phyloP scores from a whole-genome alignment of 768 basidiomycete genomes.

The Russula compacta region DNA sequence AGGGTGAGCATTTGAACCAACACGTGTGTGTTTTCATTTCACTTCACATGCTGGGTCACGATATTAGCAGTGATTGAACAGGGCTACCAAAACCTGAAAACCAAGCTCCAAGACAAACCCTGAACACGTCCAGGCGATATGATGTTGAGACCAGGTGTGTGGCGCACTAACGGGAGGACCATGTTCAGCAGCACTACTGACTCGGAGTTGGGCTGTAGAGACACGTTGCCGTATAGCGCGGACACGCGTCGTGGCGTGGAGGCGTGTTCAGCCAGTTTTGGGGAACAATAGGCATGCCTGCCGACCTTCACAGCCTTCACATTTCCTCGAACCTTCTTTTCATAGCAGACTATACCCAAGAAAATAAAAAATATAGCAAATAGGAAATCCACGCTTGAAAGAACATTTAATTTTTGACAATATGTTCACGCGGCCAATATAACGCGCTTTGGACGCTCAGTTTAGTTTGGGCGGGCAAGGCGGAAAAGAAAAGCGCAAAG shows the following conservation, averaged over 20 bases:
- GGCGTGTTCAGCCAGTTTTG: conserved; percentile 1
- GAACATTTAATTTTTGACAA: too few relatives aligned
- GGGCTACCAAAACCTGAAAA: too few relatives aligned
- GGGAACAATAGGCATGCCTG: conserved; percentile 2
- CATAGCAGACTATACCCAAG: background rate
- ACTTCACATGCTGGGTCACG: too few relatives aligned
- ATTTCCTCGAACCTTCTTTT: background rate
- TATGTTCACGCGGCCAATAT: background rate
- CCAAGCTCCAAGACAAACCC: too few relatives aligned
- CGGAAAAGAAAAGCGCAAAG: background rate
- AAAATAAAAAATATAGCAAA: too few relatives aligned
- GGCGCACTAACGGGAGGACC: background rate
- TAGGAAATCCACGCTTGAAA: too few relatives aligned
- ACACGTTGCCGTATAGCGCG: too few relatives aligned
- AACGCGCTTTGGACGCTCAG: too few relatives aligned
- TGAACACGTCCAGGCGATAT: too few relatives aligned
- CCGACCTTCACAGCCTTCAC: background rate
- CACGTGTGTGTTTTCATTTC: too few relatives aligned
- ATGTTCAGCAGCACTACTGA: background rate
- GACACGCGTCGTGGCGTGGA: too few relatives aligned
- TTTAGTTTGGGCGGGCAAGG: background rate
- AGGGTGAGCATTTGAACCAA: background rate
- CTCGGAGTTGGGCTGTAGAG: background rate
- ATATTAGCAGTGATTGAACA: too few relatives aligned
- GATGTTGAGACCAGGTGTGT: conserved; percentile 22